Evolutionary conservation across 164 flowering plant species (phyloP).

Genomic region (Echeveria elegans): DNA sequence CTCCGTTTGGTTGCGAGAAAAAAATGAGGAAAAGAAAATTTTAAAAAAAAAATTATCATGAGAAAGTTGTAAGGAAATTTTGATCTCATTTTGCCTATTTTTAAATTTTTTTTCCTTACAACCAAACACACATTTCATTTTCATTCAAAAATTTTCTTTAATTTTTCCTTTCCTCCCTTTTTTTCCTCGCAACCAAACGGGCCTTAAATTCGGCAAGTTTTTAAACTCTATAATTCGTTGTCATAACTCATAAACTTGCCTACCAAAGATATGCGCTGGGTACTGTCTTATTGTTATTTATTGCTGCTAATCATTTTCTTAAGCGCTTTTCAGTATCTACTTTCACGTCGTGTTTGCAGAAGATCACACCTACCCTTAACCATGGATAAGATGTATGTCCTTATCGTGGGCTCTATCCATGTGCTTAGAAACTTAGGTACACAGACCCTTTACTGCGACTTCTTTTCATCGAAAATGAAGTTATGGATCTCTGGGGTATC

Average conservation of each 20-base stretch:
- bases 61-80: no score
- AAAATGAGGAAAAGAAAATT: no score
- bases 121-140: no score
- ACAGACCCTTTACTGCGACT: slow-evolving; percentile 13
- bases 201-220: neutral
- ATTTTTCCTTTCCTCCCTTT: no score
- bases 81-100: no score
- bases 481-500: slow-evolving; percentile 9
- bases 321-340: neutral
- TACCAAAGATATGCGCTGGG: neutral
- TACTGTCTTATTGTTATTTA: neutral
- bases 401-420: slow-evolving; percentile 29
- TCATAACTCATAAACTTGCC: neutral
- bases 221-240: neutral
- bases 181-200: no score
- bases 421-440: slow-evolving; percentile 28
- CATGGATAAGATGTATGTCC: slow-evolving; percentile 5
- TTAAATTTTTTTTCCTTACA: no score
- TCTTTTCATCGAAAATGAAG: neutral
- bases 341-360: neutral
- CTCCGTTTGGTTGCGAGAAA: no score
- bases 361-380: slow-evolving; percentile 2
- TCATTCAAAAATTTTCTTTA: no score
- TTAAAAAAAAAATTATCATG: no score
- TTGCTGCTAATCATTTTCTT: slow-evolving; percentile 1